These are phyloP conservation scores for Macrocybe sp. DNA, from an alignment of 1,284 basidiomycete genomes.

Conservation along the genomic window DNA sequence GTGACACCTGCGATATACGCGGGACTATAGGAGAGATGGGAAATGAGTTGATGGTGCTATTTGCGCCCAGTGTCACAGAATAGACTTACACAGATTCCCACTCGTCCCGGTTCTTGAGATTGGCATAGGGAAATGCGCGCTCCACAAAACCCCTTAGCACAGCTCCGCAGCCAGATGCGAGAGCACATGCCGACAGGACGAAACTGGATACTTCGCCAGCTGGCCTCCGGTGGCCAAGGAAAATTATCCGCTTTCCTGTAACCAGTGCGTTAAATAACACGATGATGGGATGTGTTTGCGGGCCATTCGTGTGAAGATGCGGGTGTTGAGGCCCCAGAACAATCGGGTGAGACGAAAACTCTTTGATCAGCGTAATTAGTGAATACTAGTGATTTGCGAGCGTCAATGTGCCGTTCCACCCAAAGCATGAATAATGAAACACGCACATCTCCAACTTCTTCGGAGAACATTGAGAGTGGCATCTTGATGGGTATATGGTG, in stretches of 20 bases:
- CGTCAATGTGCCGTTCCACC: slow-evolving; percentile 12
- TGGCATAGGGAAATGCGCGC: slow-evolving; percentile 91
- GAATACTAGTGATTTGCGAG: slow-evolving; percentile 67
- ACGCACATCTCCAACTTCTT: slow-evolving; percentile 92
- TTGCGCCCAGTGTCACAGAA: neutral
- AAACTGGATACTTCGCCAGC: slow-evolving; percentile 86
- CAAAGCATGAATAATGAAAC: slow-evolving; percentile 3
- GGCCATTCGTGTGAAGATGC: slow-evolving; percentile 89
- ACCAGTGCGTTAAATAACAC: slow-evolving; percentile 93
- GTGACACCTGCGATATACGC: slow-evolving; percentile 96
- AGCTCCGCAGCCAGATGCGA: slow-evolving; percentile 86
- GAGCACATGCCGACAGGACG: slow-evolving; percentile 90
- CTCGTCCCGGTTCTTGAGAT: slow-evolving; percentile 83
- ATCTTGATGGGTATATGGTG: slow-evolving; percentile 83
- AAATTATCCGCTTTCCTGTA: slow-evolving; percentile 91
- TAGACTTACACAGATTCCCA: slow-evolving; percentile 78
- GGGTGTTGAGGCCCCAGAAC: slow-evolving; percentile 81
- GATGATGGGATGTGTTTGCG: slow-evolving; percentile 89
- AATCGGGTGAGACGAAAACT: slow-evolving; percentile 71
- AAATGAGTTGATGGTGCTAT: neutral
- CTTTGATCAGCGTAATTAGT: slow-evolving; percentile 84
- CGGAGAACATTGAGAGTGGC: slow-evolving; percentile 80
- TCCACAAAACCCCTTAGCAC: slow-evolving; percentile 83
- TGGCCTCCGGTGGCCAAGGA: slow-evolving; percentile 84
- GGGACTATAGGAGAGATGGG: slow-evolving; percentile 39